These are phyloP conservation scores for Malus orientalis DNA, from an alignment of 306 rosid genomes.

Conservation along the genomic window DNA sequence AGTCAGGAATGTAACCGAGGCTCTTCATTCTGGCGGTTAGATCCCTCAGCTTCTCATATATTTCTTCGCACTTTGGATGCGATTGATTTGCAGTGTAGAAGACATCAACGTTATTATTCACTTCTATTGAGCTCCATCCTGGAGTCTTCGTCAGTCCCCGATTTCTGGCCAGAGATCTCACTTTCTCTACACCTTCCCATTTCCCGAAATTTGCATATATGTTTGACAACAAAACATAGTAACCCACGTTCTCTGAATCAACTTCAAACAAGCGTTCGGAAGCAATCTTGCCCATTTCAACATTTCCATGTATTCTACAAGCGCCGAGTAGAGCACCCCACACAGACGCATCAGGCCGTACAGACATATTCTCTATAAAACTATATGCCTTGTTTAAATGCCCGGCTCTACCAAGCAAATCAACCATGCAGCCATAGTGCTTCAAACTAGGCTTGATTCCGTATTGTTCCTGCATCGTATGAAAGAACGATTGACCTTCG, in stretches of 20 bases:
- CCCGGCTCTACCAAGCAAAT: constrained; percentile 50
- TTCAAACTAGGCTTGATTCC: constrained; percentile 33
- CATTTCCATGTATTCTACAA: constrained; percentile 47
- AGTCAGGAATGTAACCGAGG: constrained; percentile 40
- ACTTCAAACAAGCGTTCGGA: constrained; percentile 40
- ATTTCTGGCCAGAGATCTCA: constrained; percentile 39
- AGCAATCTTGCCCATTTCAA: constrained; percentile 30
- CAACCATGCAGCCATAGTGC: constrained; percentile 49
- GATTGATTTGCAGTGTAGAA: constrained; percentile 36
- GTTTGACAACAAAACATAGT: constrained; percentile 43
- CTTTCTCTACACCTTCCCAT: constrained; percentile 44
- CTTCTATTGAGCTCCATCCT: constrained; percentile 51
- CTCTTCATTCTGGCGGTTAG: constrained; percentile 37
- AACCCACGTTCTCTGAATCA: constrained; percentile 37
- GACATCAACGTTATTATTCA: constrained; percentile 44
- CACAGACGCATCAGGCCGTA: constrained; percentile 40
- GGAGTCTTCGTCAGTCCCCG: constrained; percentile 39
- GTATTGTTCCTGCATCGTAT: constrained; percentile 32
- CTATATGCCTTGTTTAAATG: constrained; percentile 29
- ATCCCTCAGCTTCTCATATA: constrained; percentile 26
- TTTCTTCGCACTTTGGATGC: constrained; percentile 40
- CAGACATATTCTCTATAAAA: constrained; percentile 35
- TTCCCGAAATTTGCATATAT: constrained; percentile 35
- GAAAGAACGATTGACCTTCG: constrained; percentile 31
- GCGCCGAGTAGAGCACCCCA: constrained; percentile 60